Percentiles rank a stretch among this genome's conserved stretches.
These are phyloP conservation scores for Nemania diffusa DNA, from an alignment of 2,329 filamentous ascomycete genomes.

Conservation along the genomic window DNA sequence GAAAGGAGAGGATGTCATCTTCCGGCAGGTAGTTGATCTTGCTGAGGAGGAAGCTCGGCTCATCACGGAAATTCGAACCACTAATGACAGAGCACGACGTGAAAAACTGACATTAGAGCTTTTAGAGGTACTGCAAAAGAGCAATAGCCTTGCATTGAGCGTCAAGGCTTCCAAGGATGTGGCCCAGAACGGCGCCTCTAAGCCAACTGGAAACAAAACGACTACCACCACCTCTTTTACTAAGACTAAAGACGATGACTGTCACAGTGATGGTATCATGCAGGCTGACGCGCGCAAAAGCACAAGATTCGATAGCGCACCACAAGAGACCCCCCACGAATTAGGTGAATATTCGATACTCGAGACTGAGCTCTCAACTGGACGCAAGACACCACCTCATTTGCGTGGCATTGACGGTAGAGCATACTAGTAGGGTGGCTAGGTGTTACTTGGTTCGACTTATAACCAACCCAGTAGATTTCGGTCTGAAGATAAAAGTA, in stretches of 20 bases:
- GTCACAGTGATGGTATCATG: not conserved
- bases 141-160: not conserved
- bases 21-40: not conserved
- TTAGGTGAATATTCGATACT: not conserved
- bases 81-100: slow-evolving; percentile 4
- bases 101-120: slow-evolving; percentile 5
- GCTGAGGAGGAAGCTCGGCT: not conserved
- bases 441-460: not conserved
- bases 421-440: slow-evolving; percentile 1
- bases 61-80: not conserved
- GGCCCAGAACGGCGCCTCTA: not conserved
- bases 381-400: slow-evolving; percentile 63
- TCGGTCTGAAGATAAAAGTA: not conserved
- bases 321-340: not conserved
- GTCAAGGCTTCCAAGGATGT: not conserved
- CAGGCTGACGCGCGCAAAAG: not conserved
- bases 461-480: not conserved
- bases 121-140: not conserved
- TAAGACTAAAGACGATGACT: not conserved
- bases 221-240: not conserved
- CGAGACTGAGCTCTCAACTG: slow-evolving; percentile 72
- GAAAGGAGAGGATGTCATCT: not conserved
- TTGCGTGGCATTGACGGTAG: slow-evolving; percentile 6
- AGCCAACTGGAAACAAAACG: not conserved
- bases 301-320: not conserved